Percentiles rank a stretch among this genome's conserved stretches.
phyloP scores from a whole-genome alignment of 2,329 filamentous ascomycete species.

The Penicillium sp. region DNA sequence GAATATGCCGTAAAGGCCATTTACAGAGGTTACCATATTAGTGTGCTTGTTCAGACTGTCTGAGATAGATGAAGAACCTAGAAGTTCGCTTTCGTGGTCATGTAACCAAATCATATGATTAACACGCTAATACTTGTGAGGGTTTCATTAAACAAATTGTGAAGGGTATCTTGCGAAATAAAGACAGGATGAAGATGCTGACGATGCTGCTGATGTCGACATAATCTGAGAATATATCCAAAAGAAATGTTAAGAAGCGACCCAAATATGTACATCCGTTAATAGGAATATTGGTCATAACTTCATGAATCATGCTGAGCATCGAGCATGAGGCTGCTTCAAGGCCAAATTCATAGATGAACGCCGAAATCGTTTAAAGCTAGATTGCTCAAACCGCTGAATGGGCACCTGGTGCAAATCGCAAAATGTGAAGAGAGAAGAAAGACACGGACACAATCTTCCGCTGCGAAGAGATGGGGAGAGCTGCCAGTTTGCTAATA shows the following conservation, averaged over 20 bases:
- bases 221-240: not conserved
- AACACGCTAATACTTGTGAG: too few relatives aligned
- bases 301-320: constrained; percentile 9
- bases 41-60: not conserved
- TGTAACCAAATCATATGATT: too few relatives aligned
- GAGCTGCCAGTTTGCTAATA: not conserved
- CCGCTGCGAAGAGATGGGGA: not conserved
- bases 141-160: too few relatives aligned
- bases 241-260: constrained; percentile 1
- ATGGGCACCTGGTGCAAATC: constrained; percentile 13
- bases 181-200: too few relatives aligned
- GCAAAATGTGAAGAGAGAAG: not conserved
- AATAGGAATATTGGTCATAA: constrained; percentile 7
- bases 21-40: too few relatives aligned
- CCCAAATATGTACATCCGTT: constrained; percentile 1
- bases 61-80: too few relatives aligned
- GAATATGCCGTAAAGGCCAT: too few relatives aligned
- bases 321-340: not conserved
- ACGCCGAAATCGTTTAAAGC: not conserved
- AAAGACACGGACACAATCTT: not conserved
- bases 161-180: too few relatives aligned
- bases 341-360: not conserved
- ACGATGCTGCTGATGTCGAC: too few relatives aligned
- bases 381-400: not conserved
- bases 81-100: too few relatives aligned